A percentile compares a stretch with the other conserved stretches of the same genome.
Conservation (phyloP, 2,329 filamentous ascomycete genomes). For the Akanthomyces muscarius region DNA sequence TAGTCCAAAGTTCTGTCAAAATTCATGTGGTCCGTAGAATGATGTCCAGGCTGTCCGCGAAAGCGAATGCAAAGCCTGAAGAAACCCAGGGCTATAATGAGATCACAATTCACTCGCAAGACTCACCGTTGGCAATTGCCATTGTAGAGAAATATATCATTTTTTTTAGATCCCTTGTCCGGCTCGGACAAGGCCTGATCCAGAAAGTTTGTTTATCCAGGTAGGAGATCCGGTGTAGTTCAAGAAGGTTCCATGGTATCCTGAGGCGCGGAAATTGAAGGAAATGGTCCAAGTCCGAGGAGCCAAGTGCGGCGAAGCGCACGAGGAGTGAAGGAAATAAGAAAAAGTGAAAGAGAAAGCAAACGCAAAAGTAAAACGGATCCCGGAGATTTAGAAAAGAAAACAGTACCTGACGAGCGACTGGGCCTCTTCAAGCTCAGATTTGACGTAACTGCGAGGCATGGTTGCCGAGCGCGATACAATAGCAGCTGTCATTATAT, state of each 20-base stretch:
- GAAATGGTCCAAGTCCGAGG: slow-evolving; percentile 14
- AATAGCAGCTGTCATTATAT: slow-evolving; percentile 47
- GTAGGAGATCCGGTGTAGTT: slow-evolving; percentile 16
- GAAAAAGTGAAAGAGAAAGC: slow-evolving; percentile 16
- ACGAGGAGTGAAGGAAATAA: slow-evolving; percentile 1
- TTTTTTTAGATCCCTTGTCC: slow-evolving; percentile 29
- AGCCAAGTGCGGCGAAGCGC: slow-evolving; percentile 5
- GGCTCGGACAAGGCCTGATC: slow-evolving; percentile 30
- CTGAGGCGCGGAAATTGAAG: not conserved
- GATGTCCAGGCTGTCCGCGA: not conserved
- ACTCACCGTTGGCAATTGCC: slow-evolving; percentile 34
- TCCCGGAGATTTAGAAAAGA: slow-evolving; percentile 40
- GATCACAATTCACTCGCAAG: not conserved
- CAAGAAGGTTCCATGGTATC: slow-evolving; percentile 8
- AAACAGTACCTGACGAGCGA: slow-evolving; percentile 60
- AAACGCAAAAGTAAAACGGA: slow-evolving; percentile 29
- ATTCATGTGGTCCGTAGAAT: not conserved
- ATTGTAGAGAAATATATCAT: slow-evolving; percentile 19
- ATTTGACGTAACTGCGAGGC: slow-evolving; percentile 45
- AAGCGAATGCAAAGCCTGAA: slow-evolving; percentile 1
- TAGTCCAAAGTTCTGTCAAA: slow-evolving; percentile 1
- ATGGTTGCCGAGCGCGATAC: slow-evolving; percentile 46
- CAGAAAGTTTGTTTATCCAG: slow-evolving; percentile 14
- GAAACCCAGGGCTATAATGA: not conserved
- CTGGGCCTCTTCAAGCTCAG: slow-evolving; percentile 57